Conservation (phyloP, 139 green algal species). For the Tetraselmis striata region DNA sequence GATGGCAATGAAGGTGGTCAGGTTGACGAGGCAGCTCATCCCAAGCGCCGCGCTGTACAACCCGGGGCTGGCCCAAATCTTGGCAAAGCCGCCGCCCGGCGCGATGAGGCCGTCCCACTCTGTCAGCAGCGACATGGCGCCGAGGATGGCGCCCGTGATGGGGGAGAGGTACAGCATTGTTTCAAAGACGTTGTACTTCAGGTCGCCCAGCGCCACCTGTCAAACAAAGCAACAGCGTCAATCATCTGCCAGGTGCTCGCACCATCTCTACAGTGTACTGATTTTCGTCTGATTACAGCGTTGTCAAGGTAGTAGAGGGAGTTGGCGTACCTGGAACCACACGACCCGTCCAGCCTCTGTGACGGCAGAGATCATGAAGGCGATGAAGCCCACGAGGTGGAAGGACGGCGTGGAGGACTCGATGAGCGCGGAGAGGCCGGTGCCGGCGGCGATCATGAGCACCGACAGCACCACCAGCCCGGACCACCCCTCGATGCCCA, state of each 20-base stretch:
- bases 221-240: too few relatives aligned
- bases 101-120: slow-evolving; percentile 18
- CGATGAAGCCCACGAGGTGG: slow-evolving; percentile 12
- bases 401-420: slow-evolving; percentile 17
- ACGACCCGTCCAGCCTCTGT: slow-evolving; percentile 47
- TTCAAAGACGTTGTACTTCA: slow-evolving; percentile 25
- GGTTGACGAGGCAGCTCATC: slow-evolving; percentile 45
- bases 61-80: slow-evolving; percentile 18
- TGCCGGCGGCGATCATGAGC: slow-evolving; percentile 48
- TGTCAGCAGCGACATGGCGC: not conserved
- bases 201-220: slow-evolving; percentile 27
- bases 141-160: slow-evolving; percentile 10
- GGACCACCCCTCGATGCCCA: slow-evolving; percentile 38
- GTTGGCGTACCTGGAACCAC: slow-evolving; percentile 39
- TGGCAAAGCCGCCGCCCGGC: slow-evolving; percentile 10
- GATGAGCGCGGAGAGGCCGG: slow-evolving; percentile 23
- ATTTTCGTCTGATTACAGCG: too few relatives aligned
- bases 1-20: slow-evolving; percentile 56
- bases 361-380: slow-evolving; percentile 24
- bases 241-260: too few relatives aligned
- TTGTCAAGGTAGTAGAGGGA: too few relatives aligned
- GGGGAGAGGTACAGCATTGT: slow-evolving; percentile 23
- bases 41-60: slow-evolving; percentile 15
- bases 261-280: too few relatives aligned
- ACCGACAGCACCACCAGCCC: slow-evolving; percentile 29